Conservation (phyloP, 1,284 basidiomycete genomes). For the Leccinum solheimii region DNA sequence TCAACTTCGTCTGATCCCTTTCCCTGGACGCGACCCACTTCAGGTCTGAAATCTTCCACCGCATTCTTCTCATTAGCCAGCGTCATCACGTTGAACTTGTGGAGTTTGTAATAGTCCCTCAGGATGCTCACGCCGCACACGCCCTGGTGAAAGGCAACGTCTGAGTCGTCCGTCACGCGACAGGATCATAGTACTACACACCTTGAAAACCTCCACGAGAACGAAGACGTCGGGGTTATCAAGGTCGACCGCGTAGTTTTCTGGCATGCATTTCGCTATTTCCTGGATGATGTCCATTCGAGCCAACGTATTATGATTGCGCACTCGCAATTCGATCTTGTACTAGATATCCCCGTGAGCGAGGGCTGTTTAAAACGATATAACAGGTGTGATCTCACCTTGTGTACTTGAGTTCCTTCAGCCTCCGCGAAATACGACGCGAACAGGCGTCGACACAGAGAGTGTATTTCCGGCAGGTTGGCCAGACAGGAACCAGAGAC, state of each 20-base stretch:
- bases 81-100: slow-evolving; percentile 73
- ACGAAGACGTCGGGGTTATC: slow-evolving; percentile 68
- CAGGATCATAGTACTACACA: slow-evolving; percentile 29
- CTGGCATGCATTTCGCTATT: slow-evolving; percentile 68
- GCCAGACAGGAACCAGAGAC: slow-evolving; percentile 65
- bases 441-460: slow-evolving; percentile 57
- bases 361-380: background rate
- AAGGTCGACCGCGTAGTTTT: slow-evolving; percentile 63
- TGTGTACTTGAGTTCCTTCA: slow-evolving; percentile 42
- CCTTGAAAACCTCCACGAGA: slow-evolving; percentile 81
- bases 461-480: slow-evolving; percentile 65
- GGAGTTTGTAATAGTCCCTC: slow-evolving; percentile 64
- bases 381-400: slow-evolving; percentile 29
- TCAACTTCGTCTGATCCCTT: slow-evolving; percentile 13
- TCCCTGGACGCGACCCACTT: slow-evolving; percentile 29
- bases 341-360: slow-evolving; percentile 47
- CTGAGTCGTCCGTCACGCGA: slow-evolving; percentile 1
- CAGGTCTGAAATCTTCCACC: slow-evolving; percentile 28
- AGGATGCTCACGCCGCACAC: slow-evolving; percentile 73
- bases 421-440: slow-evolving; percentile 49
- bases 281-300: slow-evolving; percentile 61
- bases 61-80: slow-evolving; percentile 45
- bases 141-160: slow-evolving; percentile 44
- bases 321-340: slow-evolving; percentile 71
- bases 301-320: slow-evolving; percentile 69